Base-by-base conservation (phyloP, 2,329 filamentous ascomycete genomes). In the Ambrosiella cleistominuta region DNA sequence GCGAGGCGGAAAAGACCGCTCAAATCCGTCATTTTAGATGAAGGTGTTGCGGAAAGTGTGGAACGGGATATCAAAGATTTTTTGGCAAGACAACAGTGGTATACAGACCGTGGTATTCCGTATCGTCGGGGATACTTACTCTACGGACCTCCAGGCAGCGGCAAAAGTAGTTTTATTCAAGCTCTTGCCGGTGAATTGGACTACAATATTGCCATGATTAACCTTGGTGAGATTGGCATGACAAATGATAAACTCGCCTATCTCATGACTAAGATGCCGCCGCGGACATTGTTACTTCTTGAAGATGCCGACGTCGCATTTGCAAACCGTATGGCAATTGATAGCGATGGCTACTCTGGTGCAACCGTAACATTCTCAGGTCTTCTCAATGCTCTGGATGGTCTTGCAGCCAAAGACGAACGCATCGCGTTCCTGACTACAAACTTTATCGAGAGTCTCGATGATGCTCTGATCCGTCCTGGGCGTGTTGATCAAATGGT, bases 121-220 rank as follows among this genome's bases (percentile, higher is more conserved):
- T 96, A 96, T 66, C 81, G 90, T 15, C 76, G 90, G 59, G 91
- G 90, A 0, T 96, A 96, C 66, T 76, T 96, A 7, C 77, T 96
- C 0, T 88, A 93, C 65, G 90, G 90, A 0, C 89, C 90, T 3
- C 90, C 90, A 0, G 90, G 90, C 0, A 95, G 86, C 47, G 94
- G 88, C 40, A 97, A 95, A 73, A 96, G 86, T 61, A 95, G 88
- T 0, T 97, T 98, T 64, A 96, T 98, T 62, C 89, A 96, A 69
- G 90, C 93, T 0, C 73, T 98, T 47, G 93, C 93, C 0, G 91
- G 89, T n/a, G 83, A 93, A 66, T 71, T 96, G 59, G 88, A 95
- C 67, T 95, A 91, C 68, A 87, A 87, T 64, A 93, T 96, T 64
- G 89, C 90, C 56, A 90, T 95, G 71, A 76, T 96, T 63, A 95